These are phyloP conservation scores for Hyphopichia burtonii DNA, from an alignment of 1,139 yeast species.

Conservation along the genomic window DNA sequence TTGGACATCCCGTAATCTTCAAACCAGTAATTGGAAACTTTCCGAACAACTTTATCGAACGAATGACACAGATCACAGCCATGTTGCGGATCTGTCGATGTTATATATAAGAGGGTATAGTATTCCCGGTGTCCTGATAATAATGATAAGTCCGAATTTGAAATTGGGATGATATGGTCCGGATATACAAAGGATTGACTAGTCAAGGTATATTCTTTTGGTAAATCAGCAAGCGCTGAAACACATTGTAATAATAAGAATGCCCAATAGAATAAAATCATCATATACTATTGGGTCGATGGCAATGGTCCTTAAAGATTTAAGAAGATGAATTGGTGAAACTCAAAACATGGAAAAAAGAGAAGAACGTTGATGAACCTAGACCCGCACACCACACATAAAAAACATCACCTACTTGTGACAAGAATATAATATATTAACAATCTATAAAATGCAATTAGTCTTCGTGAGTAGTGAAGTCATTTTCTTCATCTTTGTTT, in stretches of 20 bases:
- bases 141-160: conserved; percentile 28
- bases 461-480: conserved; percentile 13
- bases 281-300: too few relatives aligned
- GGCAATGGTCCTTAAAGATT: too few relatives aligned
- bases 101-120: conserved; percentile 33
- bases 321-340: too few relatives aligned
- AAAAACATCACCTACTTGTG: too few relatives aligned
- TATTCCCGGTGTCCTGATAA: conserved; percentile 38
- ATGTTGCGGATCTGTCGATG: conserved; percentile 35
- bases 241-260: not conserved
- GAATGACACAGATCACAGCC: conserved; percentile 29
- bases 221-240: not conserved
- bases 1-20: conserved; percentile 38
- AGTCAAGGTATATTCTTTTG: not conserved
- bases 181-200: conserved; percentile 9
- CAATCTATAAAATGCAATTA: not conserved
- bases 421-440: too few relatives aligned
- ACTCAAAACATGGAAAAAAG: too few relatives aligned
- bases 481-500: conserved; percentile 72
- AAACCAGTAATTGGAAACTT: conserved; percentile 45
- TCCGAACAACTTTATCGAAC: conserved; percentile 22
- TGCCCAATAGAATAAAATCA: too few relatives aligned
- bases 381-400: too few relatives aligned
- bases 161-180: conserved; percentile 27
- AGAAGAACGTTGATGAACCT: too few relatives aligned